These are phyloP conservation scores for Wickerhamomyces queroliae DNA, from an alignment of 805 yeast species.

Conservation along the genomic window DNA sequence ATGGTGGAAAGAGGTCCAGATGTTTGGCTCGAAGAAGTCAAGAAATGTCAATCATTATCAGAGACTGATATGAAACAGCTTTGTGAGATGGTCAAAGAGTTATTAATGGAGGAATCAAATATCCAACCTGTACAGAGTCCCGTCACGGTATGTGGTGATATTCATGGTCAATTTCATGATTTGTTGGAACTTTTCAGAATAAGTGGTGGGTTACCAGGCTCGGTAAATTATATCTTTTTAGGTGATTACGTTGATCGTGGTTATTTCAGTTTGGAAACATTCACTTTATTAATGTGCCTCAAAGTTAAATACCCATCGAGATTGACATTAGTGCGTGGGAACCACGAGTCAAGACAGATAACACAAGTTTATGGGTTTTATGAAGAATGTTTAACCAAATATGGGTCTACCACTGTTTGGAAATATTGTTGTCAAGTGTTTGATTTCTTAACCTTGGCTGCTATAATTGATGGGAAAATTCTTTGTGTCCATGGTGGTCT, in stretches of 20 bases:
- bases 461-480: conserved; percentile 91
- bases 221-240: conserved; percentile 75
- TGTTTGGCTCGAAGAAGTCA: conserved; percentile 91
- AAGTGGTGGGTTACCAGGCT: conserved; percentile 87
- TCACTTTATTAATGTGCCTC: conserved; percentile 87
- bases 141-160: conserved; percentile 95
- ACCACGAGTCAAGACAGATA: conserved; percentile 94
- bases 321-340: conserved; percentile 92
- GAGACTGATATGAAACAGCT: conserved; percentile 95
- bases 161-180: conserved; percentile 97
- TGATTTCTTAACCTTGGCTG: conserved; percentile 90
- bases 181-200: conserved; percentile 83
- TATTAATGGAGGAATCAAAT: conserved; percentile 92
- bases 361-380: conserved; percentile 99
- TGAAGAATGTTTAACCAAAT: conserved; percentile 90
- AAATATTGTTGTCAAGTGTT: conserved; percentile 94
- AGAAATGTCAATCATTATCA: conserved; percentile 80
- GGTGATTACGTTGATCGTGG: conserved; percentile 99
- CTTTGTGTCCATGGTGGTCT: conserved; percentile 97
- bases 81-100: conserved; percentile 91
- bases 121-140: conserved; percentile 92
- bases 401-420: conserved; percentile 95
- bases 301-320: conserved; percentile 83
- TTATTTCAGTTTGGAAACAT: conserved; percentile 91
- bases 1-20: conserved; percentile 85